phyloP scores from a whole-genome alignment of 2,329 filamentous ascomycete genomes.

The Claviceps fusiformis region DNA sequence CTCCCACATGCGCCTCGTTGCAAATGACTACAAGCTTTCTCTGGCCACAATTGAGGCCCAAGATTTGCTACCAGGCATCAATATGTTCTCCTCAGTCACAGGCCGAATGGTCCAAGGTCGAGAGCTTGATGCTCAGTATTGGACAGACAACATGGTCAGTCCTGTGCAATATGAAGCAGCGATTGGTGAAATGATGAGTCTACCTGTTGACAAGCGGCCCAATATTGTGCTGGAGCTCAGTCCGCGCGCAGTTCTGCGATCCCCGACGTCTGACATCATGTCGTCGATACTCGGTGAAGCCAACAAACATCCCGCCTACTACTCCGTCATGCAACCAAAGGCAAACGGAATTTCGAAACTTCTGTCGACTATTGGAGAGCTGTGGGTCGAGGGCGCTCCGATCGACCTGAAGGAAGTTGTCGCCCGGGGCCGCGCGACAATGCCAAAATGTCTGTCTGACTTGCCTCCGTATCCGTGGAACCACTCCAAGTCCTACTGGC shows the following conservation, averaged over 20 bases:
- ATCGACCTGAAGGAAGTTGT: slow-evolving; percentile 20
- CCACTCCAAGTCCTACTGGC: slow-evolving; percentile 37
- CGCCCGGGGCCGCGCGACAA: slow-evolving; percentile 7
- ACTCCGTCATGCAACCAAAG: slow-evolving; percentile 16
- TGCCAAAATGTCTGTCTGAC: slow-evolving; percentile 25
- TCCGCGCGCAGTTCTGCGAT: slow-evolving; percentile 23
- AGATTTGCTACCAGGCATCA: slow-evolving; percentile 7
- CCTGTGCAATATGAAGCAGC: slow-evolving; percentile 31
- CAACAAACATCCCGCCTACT: slow-evolving; percentile 10
- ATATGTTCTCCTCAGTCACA: slow-evolving; percentile 30
- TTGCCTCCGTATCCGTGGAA: slow-evolving; percentile 43
- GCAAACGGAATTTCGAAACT: slow-evolving; percentile 12
- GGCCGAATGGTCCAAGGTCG: slow-evolving; percentile 13
- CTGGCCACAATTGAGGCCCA: slow-evolving; percentile 12
- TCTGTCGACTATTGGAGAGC: slow-evolving; percentile 19
- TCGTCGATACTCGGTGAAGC: slow-evolving; percentile 4
- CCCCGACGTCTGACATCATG: slow-evolving; percentile 24
- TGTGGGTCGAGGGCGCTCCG: slow-evolving; percentile 23
- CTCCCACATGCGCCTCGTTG: slow-evolving; percentile 26
- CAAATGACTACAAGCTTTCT: slow-evolving; percentile 20
- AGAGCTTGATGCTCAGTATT: slow-evolving; percentile 25
- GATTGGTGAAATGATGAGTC: slow-evolving; percentile 20
- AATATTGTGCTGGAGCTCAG: slow-evolving; percentile 28
- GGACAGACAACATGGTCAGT: slow-evolving; percentile 31
- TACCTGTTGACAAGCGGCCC: slow-evolving; percentile 15